Base-by-base conservation (phyloP, 345 rosid genomes). In the Eucalyptus pauciflora region DNA sequence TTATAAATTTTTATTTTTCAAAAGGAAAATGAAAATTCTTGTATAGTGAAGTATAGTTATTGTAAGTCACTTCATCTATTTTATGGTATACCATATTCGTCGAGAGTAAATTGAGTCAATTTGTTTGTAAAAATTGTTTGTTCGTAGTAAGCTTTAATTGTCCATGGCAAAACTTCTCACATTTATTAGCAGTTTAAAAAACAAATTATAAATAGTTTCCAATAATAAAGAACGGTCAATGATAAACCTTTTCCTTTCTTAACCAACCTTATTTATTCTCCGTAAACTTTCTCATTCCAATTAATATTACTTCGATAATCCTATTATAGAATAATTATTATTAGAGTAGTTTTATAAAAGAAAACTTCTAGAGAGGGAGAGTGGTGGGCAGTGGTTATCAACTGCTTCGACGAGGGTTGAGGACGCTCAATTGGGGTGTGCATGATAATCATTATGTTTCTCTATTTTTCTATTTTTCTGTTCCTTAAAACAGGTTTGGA, bases 361-460 rank as follows among this genome's bases (percentile, higher is more conserved):
- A 54, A 54, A 54, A 54, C 60, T 54, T 54, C 25, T 20, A 20
- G 60, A 22, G 60, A 54, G 60, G 25, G 11, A 8, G 60, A 54
- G 60, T 54, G 60, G 60, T 54, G 11, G 27, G 60, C 2, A 54
- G 1, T 8, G 60, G 60, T 25, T 54, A 54, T 54, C 27, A 54
- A 54, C 11, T 54, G 2, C 60, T 54, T 2, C 4, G 1, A 18
- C 1, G 0, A 5, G 25, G 2, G 10, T 20, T 54, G 25, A 54
- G 25, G 60, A 54, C 0, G 25, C 60, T 8, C 60, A 54, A 18
- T 8, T 54, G 8, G 20, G 20, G 8, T 0, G 7, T 0, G 3
- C 54, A 51, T 16, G 54, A 51, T 51, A 51, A 51, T 51, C 1
- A 51, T 51, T 51, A 0, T 51, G 1, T 51, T 18, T 52, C 10